phyloP scores from a whole-genome alignment of 2,329 filamentous ascomycete species.

The Phaeosphaeria sp. region DNA sequence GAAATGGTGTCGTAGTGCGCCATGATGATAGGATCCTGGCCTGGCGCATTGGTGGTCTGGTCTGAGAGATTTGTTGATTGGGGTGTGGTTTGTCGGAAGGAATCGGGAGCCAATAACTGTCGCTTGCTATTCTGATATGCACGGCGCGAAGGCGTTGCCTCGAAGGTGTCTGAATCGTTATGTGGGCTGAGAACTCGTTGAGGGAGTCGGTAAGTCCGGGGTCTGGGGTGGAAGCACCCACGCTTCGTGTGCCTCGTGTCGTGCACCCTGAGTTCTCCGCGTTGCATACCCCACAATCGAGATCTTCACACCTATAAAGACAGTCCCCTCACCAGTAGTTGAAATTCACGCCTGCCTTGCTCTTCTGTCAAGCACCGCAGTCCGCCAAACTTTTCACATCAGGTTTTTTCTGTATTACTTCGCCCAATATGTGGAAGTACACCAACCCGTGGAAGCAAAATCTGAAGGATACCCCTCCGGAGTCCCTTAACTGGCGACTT shows the following conservation, averaged over 20 bases:
- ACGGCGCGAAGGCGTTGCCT: neutral
- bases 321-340: neutral
- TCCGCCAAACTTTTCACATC: neutral
- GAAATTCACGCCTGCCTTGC: neutral
- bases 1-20: neutral
- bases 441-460: conserved; percentile 49
- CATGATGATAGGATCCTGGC: neutral
- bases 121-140: neutral
- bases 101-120: neutral
- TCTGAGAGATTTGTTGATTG: neutral
- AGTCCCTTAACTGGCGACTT: conserved; percentile 78
- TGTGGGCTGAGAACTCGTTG: neutral
- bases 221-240: neutral
- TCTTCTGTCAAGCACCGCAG: neutral
- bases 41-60: neutral
- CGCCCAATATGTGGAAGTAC: conserved; percentile 33
- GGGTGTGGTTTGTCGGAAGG: neutral
- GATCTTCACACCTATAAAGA: conserved; percentile 5
- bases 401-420: neutral
- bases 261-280: conserved; percentile 4
- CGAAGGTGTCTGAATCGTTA: neutral
- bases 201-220: neutral
- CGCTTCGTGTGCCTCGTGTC: neutral
- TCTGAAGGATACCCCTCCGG: conserved; percentile 69
- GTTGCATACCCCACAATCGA: conserved; percentile 6